Evolutionary conservation across 495 filamentous ascomycete species (phyloP).

Genomic region (Aspergillus sparsus): DNA sequence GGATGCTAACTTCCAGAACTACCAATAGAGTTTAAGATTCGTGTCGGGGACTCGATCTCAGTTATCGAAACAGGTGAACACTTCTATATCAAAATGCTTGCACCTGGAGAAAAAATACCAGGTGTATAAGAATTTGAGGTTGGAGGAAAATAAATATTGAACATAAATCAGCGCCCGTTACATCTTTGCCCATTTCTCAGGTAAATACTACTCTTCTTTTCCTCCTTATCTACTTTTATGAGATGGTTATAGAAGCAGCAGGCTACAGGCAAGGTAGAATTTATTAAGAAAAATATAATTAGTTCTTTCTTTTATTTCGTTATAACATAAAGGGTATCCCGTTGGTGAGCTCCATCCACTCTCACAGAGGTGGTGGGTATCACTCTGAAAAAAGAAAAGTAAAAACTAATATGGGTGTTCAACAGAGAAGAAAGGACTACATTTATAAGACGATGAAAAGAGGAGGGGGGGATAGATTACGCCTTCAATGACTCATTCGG

Average conservation of each 20-base stretch:
- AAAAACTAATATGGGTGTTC: not conserved
- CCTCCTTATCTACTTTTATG: too few relatives aligned
- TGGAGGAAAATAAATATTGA: not conserved
- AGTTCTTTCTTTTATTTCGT: too few relatives aligned
- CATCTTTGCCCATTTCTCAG: too few relatives aligned
- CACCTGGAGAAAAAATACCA: conserved; percentile 41
- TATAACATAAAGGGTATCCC: too few relatives aligned
- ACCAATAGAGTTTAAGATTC: conserved; percentile 42
- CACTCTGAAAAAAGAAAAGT: too few relatives aligned
- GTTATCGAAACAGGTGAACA: conserved; percentile 65
- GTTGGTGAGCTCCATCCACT: too few relatives aligned
- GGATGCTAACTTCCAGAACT: conserved; percentile 7
- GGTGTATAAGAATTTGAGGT: conserved; percentile 29
- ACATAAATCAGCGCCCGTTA: not conserved
- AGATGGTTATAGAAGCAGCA: not conserved
- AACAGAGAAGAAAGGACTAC: not conserved
- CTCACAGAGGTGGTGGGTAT: too few relatives aligned
- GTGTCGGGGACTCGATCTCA: conserved; percentile 60
- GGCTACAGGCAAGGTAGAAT: too few relatives aligned
- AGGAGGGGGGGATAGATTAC: too few relatives aligned
- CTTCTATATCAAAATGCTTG: conserved; percentile 57
- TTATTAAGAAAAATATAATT: too few relatives aligned
- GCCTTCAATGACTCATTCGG: conserved; percentile 3
- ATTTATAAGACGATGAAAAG: not conserved
- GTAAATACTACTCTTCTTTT: too few relatives aligned